Conservation (phyloP, 2,329 filamentous ascomycete species). For the Diaporthe citri region DNA sequence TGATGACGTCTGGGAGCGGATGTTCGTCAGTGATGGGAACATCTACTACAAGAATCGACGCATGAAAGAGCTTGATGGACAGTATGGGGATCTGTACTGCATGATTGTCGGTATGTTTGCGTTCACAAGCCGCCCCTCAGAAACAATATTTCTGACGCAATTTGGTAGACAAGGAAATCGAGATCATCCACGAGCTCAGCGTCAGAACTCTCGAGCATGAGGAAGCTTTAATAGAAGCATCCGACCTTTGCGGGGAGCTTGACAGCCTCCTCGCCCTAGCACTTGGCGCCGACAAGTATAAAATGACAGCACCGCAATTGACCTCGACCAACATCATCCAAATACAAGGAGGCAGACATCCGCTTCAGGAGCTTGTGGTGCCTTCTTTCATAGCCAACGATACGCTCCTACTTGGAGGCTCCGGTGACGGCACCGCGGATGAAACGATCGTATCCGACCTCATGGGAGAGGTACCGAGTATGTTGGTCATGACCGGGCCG, state of each 20-base stretch:
- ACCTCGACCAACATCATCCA: conserved; percentile 76
- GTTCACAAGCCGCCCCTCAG: neutral
- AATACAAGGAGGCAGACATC: conserved; percentile 85
- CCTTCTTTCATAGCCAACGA: conserved; percentile 87
- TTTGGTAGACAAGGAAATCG: conserved; percentile 82
- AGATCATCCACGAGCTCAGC: conserved; percentile 84
- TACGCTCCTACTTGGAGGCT: conserved; percentile 75
- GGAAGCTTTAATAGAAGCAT: conserved; percentile 74
- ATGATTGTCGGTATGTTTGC: conserved; percentile 78
- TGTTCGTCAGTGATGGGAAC: conserved; percentile 78
- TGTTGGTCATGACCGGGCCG: conserved; percentile 88
- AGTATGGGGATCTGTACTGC: conserved; percentile 87
- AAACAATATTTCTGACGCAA: neutral
- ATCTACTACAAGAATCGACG: conserved; percentile 89
- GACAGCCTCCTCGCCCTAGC: conserved; percentile 88
- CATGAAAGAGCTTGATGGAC: conserved; percentile 84
- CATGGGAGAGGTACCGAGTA: conserved; percentile 63
- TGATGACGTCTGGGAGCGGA: conserved; percentile 78
- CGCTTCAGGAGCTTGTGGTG: conserved; percentile 87
- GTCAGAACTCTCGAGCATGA: conserved; percentile 78
- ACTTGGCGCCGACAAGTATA: conserved; percentile 80
- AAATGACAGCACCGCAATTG: conserved; percentile 77
- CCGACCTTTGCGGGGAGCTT: conserved; percentile 86
- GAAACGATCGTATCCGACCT: conserved; percentile 37
- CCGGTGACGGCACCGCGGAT: conserved; percentile 38